These are phyloP conservation scores for Dimargaris verticillata DNA, from an alignment of 192 early-diverging fungal genomes.

Conservation along the genomic window DNA sequence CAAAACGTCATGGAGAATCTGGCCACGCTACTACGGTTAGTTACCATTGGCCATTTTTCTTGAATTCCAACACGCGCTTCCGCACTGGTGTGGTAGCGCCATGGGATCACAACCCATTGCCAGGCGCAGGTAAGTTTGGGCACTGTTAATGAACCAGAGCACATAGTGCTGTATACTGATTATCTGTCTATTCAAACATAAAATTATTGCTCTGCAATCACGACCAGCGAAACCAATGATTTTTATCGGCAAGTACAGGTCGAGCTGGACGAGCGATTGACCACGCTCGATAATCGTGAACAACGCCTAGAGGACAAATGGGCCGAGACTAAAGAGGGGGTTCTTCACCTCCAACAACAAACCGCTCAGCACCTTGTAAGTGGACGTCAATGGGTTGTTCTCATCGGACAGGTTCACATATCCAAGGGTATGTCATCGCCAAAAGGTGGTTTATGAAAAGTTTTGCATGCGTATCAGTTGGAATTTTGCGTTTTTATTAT, in stretches of 20 bases:
- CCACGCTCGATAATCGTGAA: not conserved
- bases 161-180: not conserved
- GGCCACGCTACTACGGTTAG: no score
- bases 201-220: not conserved
- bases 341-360: not conserved
- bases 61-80: no score
- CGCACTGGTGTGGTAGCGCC: no score
- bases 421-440: not conserved
- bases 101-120: no score
- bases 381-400: no score
- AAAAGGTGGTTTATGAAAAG: not conserved
- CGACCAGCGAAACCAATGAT: not conserved
- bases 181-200: not conserved
- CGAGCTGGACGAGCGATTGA: not conserved
- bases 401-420: no score
- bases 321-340: not conserved
- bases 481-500: not conserved
- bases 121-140: not conserved
- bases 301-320: constrained; percentile 4
- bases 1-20: no score
- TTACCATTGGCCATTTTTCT: no score
- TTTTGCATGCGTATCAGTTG: not conserved
- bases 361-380: constrained; percentile 5
- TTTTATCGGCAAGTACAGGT: not conserved
- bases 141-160: not conserved